Conservation (phyloP, 441 rosid species). For the Populus hybrid region DNA sequence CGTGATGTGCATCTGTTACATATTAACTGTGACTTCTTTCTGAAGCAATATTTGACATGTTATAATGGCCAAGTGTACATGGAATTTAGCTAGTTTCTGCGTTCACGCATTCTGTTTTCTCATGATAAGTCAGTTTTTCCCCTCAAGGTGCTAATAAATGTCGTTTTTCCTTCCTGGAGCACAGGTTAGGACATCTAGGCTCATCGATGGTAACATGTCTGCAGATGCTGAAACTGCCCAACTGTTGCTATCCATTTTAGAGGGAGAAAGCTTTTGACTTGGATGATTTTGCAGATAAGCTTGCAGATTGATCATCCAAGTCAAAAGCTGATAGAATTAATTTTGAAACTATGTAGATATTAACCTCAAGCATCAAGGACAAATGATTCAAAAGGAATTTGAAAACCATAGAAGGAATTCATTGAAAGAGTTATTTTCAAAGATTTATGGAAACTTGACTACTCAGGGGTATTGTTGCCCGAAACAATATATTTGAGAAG, state of each 20-base stretch:
- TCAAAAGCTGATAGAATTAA: background rate
- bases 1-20: background rate
- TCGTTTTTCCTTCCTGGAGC: conserved; percentile 14
- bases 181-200: conserved; percentile 34
- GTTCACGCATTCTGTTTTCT: background rate
- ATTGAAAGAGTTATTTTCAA: background rate
- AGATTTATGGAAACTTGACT: background rate
- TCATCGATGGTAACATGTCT: conserved; percentile 10
- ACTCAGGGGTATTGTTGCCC: background rate
- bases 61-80: background rate
- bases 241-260: conserved; percentile 26
- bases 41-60: background rate
- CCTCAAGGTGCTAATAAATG: background rate
- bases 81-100: background rate
- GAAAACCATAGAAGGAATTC: background rate
- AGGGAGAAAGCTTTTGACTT: conserved; percentile 42
- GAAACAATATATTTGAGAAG: background rate
- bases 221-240: conserved; percentile 18
- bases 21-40: background rate
- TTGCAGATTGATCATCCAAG: conserved; percentile 20
- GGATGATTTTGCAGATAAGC: conserved; percentile 27
- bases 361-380: conserved; percentile 3
- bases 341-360: conserved; percentile 9
- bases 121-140: background rate
- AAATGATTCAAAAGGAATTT: conserved; percentile 11